Evolutionary conservation across 2,329 filamentous ascomycete genomes (phyloP).

Genomic region (Fusarium praegraminearum): DNA sequence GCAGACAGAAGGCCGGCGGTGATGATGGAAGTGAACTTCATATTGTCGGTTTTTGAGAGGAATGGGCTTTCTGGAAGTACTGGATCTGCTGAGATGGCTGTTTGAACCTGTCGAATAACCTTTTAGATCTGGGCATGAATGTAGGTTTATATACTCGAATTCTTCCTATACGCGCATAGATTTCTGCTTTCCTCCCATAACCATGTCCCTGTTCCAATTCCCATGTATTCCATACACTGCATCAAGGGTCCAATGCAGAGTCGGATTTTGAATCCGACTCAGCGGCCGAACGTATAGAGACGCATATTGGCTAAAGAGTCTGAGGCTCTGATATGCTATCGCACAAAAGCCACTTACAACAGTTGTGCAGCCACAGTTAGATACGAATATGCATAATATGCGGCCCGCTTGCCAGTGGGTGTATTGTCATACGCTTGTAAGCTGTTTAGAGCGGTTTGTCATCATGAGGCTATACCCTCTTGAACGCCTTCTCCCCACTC

Average conservation of each 20-base stretch:
- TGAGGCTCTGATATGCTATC: not conserved
- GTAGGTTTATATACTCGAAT: slow-evolving; percentile 23
- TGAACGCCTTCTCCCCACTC: slow-evolving; percentile 7
- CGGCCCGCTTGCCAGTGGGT: slow-evolving; percentile 3
- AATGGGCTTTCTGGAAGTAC: not conserved
- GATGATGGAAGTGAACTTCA: slow-evolving; percentile 40
- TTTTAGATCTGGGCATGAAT: not conserved
- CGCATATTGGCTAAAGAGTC: not conserved
- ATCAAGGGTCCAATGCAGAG: slow-evolving; percentile 15
- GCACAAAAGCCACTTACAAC: slow-evolving; percentile 1
- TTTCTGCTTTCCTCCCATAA: not conserved
- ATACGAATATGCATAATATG: slow-evolving; percentile 17
- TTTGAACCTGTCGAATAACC: slow-evolving; percentile 15
- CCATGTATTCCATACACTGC: too few species aligned
- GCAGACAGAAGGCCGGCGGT: slow-evolving; percentile 27
- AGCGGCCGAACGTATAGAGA: not conserved
- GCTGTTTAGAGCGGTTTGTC: slow-evolving; percentile 21
- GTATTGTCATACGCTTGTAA: slow-evolving; percentile 27
- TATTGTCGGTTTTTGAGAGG: slow-evolving; percentile 1
- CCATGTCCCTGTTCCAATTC: not conserved
- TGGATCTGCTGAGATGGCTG: slow-evolving; percentile 17
- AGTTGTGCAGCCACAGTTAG: not conserved
- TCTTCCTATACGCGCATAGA: not conserved
- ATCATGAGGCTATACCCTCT: slow-evolving; percentile 26
- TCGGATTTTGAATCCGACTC: slow-evolving; percentile 16